A percentile compares a stretch with the other conserved stretches of the same genome.
phyloP scores from a whole-genome alignment of 2,329 filamentous ascomycete species.

The Xylariaceae sp. region DNA sequence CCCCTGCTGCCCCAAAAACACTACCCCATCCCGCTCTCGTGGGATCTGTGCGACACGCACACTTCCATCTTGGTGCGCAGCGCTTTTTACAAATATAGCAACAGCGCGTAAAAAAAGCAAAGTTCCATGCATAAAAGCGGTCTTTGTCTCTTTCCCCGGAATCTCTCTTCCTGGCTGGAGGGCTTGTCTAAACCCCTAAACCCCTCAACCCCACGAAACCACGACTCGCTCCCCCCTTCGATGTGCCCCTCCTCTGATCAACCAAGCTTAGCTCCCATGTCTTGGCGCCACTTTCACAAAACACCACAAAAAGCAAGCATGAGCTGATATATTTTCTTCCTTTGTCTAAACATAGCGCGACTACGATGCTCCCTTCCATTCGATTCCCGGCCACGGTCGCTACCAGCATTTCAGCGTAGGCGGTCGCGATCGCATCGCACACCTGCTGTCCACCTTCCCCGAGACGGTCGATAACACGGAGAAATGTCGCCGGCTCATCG shows the following conservation, averaged over 20 bases:
- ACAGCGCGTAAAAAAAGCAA: slow-evolving; percentile 8
- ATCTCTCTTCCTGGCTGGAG: background rate
- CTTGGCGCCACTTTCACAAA: background rate
- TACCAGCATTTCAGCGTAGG: slow-evolving; percentile 62
- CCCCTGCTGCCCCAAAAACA: no score
- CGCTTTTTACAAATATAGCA: slow-evolving; percentile 1
- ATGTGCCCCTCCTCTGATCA: background rate
- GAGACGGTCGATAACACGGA: slow-evolving; percentile 35
- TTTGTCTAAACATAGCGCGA: slow-evolving; percentile 29
- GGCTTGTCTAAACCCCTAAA: background rate
- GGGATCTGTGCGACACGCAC: background rate
- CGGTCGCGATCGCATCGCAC: slow-evolving; percentile 39
- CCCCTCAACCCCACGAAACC: slow-evolving; percentile 1
- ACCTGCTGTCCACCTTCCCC: slow-evolving; percentile 29
- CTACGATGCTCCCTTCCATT: slow-evolving; percentile 31
- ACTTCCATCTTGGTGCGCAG: background rate
- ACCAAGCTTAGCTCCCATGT: background rate
- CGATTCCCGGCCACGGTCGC: slow-evolving; percentile 51
- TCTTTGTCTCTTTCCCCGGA: background rate
- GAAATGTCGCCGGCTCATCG: slow-evolving; percentile 45
- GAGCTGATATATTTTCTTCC: slow-evolving; percentile 9
- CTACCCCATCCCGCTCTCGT: no score
- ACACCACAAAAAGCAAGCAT: background rate
- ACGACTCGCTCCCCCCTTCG: background rate
- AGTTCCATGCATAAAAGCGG: slow-evolving; percentile 14